Conservation (phyloP, 805 yeast genomes). For the Metschnikowia vanudenii region DNA sequence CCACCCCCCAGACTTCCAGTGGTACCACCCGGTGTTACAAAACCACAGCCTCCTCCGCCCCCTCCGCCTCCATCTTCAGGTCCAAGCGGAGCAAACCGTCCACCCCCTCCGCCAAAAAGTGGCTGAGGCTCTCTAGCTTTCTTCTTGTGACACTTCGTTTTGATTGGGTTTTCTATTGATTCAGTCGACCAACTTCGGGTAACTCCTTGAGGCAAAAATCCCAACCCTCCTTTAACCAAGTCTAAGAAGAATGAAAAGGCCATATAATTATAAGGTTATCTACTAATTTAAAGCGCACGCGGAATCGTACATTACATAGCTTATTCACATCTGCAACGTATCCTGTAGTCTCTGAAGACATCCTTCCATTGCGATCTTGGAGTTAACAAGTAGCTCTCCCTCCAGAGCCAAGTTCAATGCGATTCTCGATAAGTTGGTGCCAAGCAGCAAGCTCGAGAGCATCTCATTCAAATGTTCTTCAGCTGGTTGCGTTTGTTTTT, state of each 20-base stretch:
- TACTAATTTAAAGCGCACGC: too few relatives aligned
- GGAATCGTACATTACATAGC: neutral
- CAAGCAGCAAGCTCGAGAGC: slow-evolving; percentile 12
- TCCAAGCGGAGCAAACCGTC: slow-evolving; percentile 2
- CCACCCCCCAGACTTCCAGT: slow-evolving; percentile 4
- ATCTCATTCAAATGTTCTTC: slow-evolving; percentile 7
- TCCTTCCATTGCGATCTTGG: slow-evolving; percentile 19
- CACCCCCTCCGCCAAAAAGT: slow-evolving; percentile 10
- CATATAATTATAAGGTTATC: too few relatives aligned
- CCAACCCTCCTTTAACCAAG: neutral
- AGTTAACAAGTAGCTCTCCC: slow-evolving; percentile 17
- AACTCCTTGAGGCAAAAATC: neutral
- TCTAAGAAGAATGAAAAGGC: neutral
- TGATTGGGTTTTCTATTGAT: neutral
- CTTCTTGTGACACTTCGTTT: neutral
- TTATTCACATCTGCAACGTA: neutral
- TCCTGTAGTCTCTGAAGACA: slow-evolving; percentile 8
- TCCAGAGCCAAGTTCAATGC: slow-evolving; percentile 24
- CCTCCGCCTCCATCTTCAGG: slow-evolving; percentile 9
- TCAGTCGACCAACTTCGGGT: neutral
- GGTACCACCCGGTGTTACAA: slow-evolving; percentile 19
- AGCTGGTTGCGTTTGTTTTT: slow-evolving; percentile 1
- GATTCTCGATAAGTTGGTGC: slow-evolving; percentile 7
- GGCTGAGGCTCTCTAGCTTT: neutral
- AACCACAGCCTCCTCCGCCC: slow-evolving; percentile 25